Evolutionary conservation across 352 stramenopile genomes (phyloP), one percentile per base, ranked within the genome.

Genomic region (Elongisporangium undulatum): DNA sequence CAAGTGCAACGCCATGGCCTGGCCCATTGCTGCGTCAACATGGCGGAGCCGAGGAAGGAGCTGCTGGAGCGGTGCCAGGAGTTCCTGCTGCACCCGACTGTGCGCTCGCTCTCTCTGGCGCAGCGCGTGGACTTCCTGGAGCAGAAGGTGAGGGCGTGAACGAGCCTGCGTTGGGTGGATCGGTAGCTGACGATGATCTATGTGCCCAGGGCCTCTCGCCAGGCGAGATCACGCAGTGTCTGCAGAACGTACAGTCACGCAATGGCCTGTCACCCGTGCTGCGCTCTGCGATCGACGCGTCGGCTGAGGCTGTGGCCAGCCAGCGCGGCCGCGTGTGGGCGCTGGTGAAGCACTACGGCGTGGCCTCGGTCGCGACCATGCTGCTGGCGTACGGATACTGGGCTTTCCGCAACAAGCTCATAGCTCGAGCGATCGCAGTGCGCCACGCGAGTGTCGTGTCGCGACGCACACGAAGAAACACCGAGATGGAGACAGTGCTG

Each of bases 101-200:
- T 91, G 55, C 79, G 82, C 9, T 61, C 74, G 21, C 67, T 89
- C 49, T 88, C 82, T 3, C 72, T 91, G 7, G 79, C 82, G 20
- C 74, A 91, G 60, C 79, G 79, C 48, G 82, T 91, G 16, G 82
- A 88, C 49, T 91, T 91, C 49, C 60, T 91, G 10, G 82, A 91
- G 71, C 72, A 82, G 49, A 91, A 91, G 61, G 72, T 75, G 20
- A 26, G 23, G 5, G 23, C 23, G 23, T 26, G 21, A 50, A 23
- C 10, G 9, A 49, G 48, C 24, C 17, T 12, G 17, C 10, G 10
- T 24, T 23, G 7, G 29, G 29, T 39, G 7, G 6, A 7, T 39
- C 10, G 29, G 10, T 26, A 13, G 29, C 29, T 39, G 12, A 39
- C 12, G 29, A 39, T 39, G 12, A 8, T 17, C 12, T 4, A 23